Evolutionary conservation across 768 basidiomycete species (phyloP).

Genomic region (Suillus clintonianus): DNA sequence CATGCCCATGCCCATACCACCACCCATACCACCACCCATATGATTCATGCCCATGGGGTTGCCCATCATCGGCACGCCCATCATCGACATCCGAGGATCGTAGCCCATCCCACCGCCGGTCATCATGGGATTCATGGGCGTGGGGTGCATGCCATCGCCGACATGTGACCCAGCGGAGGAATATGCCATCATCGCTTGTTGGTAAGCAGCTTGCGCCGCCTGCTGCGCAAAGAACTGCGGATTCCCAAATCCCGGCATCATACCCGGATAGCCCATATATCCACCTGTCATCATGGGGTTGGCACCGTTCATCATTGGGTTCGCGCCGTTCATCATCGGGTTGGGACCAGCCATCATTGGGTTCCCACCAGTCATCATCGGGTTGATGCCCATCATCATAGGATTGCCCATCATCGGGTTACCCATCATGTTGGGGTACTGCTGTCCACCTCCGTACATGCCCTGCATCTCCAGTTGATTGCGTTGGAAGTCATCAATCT

Average conservation of each 20-base stretch:
- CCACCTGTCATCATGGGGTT: constrained; percentile 57
- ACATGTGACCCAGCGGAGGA: constrained; percentile 76
- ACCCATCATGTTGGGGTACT: constrained; percentile 41
- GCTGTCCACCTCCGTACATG: constrained; percentile 62
- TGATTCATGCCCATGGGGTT: constrained; percentile 35
- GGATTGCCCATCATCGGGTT: constrained; percentile 79
- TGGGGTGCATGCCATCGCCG: constrained; percentile 47
- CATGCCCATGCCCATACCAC: constrained; percentile 29
- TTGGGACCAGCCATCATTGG: constrained; percentile 51
- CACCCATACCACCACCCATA: constrained; percentile 53
- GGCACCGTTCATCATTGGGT: constrained; percentile 50
- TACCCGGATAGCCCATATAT: constrained; percentile 42
- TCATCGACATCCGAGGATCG: constrained; percentile 84
- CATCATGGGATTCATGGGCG: constrained; percentile 57
- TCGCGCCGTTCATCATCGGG: constrained; percentile 58
- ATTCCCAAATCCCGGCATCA: constrained; percentile 47
- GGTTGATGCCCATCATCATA: constrained; percentile 61
- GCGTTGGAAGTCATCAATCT: constrained; percentile 87
- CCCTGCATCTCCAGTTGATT: constrained; percentile 91
- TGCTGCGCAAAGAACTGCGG: constrained; percentile 88
- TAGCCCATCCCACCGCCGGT: constrained; percentile 55
- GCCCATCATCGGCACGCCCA: constrained; percentile 73
- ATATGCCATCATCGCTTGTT: constrained; percentile 80
- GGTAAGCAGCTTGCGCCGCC: constrained; percentile 80
- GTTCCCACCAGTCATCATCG: constrained; percentile 57